phyloP scores from a whole-genome alignment of 169 alveolate genomes.

The Plasmodium yoelii region DNA sequence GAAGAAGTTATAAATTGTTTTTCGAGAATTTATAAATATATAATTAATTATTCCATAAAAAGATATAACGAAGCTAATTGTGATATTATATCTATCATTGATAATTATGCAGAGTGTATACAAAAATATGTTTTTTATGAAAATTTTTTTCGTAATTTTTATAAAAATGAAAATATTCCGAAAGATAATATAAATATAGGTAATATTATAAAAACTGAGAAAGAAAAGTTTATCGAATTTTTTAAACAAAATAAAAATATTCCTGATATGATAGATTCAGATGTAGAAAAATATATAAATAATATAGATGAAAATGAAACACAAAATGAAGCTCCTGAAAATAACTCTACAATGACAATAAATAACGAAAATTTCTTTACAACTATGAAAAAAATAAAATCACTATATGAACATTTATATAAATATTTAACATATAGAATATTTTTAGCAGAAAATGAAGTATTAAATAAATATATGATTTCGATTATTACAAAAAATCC shows the following conservation, averaged over 20 bases:
- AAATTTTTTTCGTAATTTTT: slow-evolving; percentile 19
- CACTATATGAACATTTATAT: slow-evolving; percentile 53
- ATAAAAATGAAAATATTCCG: slow-evolving; percentile 44
- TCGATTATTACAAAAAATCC: slow-evolving; percentile 15
- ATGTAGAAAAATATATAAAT: slow-evolving; percentile 1
- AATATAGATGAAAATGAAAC: slow-evolving; percentile 15
- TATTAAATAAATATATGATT: slow-evolving; percentile 12
- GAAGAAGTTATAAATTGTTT: slow-evolving; percentile 29
- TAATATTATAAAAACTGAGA: slow-evolving; percentile 42
- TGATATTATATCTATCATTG: slow-evolving; percentile 35
- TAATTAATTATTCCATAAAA: slow-evolving; percentile 40
- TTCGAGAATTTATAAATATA: slow-evolving; percentile 29
- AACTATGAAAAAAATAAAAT: slow-evolving; percentile 22
- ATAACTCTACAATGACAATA: neutral
- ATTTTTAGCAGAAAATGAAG: slow-evolving; percentile 18
- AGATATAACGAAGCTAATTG: slow-evolving; percentile 10
- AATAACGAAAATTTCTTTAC: neutral
- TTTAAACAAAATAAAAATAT: neutral
- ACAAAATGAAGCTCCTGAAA: neutral
- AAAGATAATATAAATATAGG: slow-evolving; percentile 34
- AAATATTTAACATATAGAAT: slow-evolving; percentile 32
- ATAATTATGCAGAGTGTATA: slow-evolving; percentile 66
- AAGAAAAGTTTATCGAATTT: slow-evolving; percentile 29
- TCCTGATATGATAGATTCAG: slow-evolving; percentile 9
- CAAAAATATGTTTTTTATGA: slow-evolving; percentile 59